Evolutionary conservation across 2,329 filamentous ascomycete genomes (phyloP), one percentile per base, ranked within the genome.

Genomic region (Colletotrichum camelliae): DNA sequence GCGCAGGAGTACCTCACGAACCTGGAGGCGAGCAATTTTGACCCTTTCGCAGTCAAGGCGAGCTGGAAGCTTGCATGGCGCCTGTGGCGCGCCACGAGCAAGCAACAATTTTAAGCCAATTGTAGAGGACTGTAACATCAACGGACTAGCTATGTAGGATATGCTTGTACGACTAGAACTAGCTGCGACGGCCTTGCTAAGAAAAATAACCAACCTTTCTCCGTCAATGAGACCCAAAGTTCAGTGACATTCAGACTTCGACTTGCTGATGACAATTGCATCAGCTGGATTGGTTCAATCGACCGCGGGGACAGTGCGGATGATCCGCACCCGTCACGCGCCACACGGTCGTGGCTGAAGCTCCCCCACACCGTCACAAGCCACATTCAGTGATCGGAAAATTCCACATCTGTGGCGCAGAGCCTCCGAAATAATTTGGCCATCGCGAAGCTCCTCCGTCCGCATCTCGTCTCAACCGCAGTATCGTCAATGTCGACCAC

Each of bases 31-130:
- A 90, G 91, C 7, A 93, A 98, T 82, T 99, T 99, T 82, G 94
- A 99, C 83, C 89, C 90, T 79, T 98, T 86, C 92, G 94, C 85
- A 80, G 93, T 87, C 82, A 92, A 76, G 88, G 91, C 83, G 84
- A 91, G 82, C 78, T 98, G 97, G 97, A 96, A 92, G 81, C 84
- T 98, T 77, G 96, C 97, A 1, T 98, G 95, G 93, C 94, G 91
- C 77, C 83, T 92, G 21, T 92, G 90, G 89, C 86, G 88, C 70
- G 86, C 90, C 4, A 79, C 88, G 13, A 89, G 86, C n/a, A 88
- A 86, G 31, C 83, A 88, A 61, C 83, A 85, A 77, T 84, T 92
- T 79, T 91, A 83, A 48, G 52, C 8, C 21, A 37, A 2, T 5
- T 16, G 8, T 58, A 2, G 13, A 37, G 24, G 58, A 6, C 4